Conservation (phyloP, 2,329 filamentous ascomycete genomes). For the Fusarium euwallaceae region DNA sequence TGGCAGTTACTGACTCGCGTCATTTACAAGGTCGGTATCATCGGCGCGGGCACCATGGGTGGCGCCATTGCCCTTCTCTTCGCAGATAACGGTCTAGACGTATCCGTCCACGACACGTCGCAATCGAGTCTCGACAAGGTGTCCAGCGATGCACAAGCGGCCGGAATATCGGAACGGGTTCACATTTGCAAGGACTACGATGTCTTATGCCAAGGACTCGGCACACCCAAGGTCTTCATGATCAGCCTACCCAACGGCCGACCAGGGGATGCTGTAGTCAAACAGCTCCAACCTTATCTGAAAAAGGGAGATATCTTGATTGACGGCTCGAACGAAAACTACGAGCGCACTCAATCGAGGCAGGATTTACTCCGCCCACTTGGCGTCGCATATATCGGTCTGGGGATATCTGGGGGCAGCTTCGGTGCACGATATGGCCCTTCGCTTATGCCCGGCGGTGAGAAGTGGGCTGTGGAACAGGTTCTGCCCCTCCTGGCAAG, state of each 20-base stretch:
- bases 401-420: slow-evolving; percentile 78
- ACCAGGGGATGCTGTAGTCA: slow-evolving; percentile 18
- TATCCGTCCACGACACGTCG: slow-evolving; percentile 10
- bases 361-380: slow-evolving; percentile 68
- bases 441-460: slow-evolving; percentile 69
- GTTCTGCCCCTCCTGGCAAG: slow-evolving; percentile 72
- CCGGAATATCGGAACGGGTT: slow-evolving; percentile 15
- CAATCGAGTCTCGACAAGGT: slow-evolving; percentile 17
- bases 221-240: slow-evolving; percentile 30
- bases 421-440: slow-evolving; percentile 75
- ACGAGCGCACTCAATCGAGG: slow-evolving; percentile 72
- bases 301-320: slow-evolving; percentile 74
- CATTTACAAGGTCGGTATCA: slow-evolving; percentile 18
- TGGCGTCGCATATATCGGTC: slow-evolving; percentile 75
- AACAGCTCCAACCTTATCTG: slow-evolving; percentile 56
- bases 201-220: slow-evolving; percentile 23
- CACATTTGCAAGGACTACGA: slow-evolving; percentile 29
- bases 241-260: slow-evolving; percentile 36
- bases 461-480: slow-evolving; percentile 67
- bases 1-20: background rate
- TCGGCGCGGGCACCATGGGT: slow-evolving; percentile 27
- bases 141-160: slow-evolving; percentile 2
- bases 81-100: slow-evolving; percentile 17
- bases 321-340: slow-evolving; percentile 78
- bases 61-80: slow-evolving; percentile 19